Percentiles rank a stretch among this genome's conserved stretches.
Evolutionary conservation across 2,329 filamentous ascomycete genomes (phyloP).

Genomic region (Parastagonospora nodorum): DNA sequence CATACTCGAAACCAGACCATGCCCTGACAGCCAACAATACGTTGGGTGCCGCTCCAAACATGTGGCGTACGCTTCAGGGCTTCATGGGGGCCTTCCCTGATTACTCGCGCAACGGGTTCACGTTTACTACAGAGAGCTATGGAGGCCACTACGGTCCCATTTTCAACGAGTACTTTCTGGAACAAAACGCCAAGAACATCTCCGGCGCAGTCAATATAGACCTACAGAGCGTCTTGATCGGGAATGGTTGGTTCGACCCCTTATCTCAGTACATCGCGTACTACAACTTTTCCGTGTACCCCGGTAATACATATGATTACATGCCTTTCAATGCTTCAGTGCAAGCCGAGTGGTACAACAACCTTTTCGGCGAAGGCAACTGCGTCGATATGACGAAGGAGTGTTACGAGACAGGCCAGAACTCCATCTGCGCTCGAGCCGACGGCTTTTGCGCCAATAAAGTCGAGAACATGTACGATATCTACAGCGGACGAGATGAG

Average conservation of each 20-base stretch:
- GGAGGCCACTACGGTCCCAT: constrained; percentile 48
- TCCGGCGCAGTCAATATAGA: constrained; percentile 55
- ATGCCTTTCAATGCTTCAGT: constrained; percentile 57
- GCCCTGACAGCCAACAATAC: constrained; percentile 60
- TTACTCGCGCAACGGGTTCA: constrained; percentile 54
- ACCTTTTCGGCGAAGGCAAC: constrained; percentile 64
- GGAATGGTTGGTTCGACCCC: constrained; percentile 65
- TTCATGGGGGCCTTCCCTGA: constrained; percentile 66
- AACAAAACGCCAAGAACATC: constrained; percentile 52
- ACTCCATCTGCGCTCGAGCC: constrained; percentile 59
- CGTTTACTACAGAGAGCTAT: constrained; percentile 62
- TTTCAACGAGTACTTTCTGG: constrained; percentile 49
- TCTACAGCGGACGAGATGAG: constrained; percentile 59
- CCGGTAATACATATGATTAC: constrained; percentile 63
- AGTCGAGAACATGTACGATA: constrained; percentile 59
- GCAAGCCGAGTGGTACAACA: constrained; percentile 61
- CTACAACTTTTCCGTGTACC: constrained; percentile 62
- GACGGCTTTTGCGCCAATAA: constrained; percentile 61
- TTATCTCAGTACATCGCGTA: constrained; percentile 62
- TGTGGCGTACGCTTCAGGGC: constrained; percentile 66
- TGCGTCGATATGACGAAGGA: constrained; percentile 62
- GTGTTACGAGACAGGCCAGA: constrained; percentile 58
- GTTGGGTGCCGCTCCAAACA: constrained; percentile 59
- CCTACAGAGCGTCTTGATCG: constrained; percentile 58
- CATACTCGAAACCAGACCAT: constrained; percentile 59